A percentile compares a stretch with the other conserved stretches of the same genome.
Conservation (phyloP, 1,139 yeast species). For the Yamadazyma dendronema region DNA sequence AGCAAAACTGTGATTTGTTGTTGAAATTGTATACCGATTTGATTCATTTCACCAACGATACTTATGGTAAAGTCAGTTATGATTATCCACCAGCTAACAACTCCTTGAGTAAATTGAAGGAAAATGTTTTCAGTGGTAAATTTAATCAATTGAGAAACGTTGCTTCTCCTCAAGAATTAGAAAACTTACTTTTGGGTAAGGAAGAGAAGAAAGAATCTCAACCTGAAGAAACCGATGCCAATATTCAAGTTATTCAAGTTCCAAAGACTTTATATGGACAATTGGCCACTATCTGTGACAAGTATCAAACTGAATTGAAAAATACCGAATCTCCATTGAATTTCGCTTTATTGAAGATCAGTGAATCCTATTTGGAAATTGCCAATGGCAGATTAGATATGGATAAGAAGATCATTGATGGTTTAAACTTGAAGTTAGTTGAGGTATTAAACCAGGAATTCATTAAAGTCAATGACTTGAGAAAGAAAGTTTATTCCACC, state of each 20-base stretch:
- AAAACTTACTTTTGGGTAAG: conserved; percentile 43
- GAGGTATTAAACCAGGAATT: conserved; percentile 55
- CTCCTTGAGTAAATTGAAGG: conserved; percentile 45
- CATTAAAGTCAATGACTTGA: conserved; percentile 56
- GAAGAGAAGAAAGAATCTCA: conserved; percentile 14
- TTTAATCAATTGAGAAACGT: conserved; percentile 60
- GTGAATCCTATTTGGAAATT: conserved; percentile 58
- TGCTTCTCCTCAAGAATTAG: conserved; percentile 63
- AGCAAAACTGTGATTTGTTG: conserved; percentile 61
- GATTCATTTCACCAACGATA: conserved; percentile 54
- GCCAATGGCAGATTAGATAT: conserved; percentile 63
- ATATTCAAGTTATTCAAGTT: conserved; percentile 33
- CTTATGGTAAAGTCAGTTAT: conserved; percentile 64
- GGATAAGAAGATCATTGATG: conserved; percentile 57
- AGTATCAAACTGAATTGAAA: conserved; percentile 40
- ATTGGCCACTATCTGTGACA: conserved; percentile 34
- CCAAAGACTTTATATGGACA: conserved; percentile 49
- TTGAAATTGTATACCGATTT: conserved; percentile 60
- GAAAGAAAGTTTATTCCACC: conserved; percentile 67
- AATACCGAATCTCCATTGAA: conserved; percentile 47
- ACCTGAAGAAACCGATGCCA: conserved; percentile 15
- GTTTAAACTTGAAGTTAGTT: conserved; percentile 55
- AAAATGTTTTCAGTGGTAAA: conserved; percentile 51
- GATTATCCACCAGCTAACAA: conserved; percentile 72
- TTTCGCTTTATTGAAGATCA: conserved; percentile 54